phyloP scores from a whole-genome alignment of 192 early-diverging fungal species.

The Geranomyces michiganensis region DNA sequence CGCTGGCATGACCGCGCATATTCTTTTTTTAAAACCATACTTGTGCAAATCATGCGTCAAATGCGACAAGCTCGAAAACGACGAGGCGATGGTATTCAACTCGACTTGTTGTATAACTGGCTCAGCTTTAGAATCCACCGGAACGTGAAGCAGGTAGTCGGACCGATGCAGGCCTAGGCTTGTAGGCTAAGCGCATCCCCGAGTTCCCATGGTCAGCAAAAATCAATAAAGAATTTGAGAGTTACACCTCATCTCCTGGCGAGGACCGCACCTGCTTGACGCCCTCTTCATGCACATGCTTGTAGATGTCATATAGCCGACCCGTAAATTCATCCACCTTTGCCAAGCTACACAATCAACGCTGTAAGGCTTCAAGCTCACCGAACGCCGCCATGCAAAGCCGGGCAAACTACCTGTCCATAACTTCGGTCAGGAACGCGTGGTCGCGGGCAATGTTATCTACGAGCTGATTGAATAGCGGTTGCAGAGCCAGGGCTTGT shows the following conservation, averaged over 20 bases:
- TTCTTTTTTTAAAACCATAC: conserved; percentile 39
- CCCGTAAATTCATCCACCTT: conserved; percentile 84
- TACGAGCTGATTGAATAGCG: conserved; percentile 79
- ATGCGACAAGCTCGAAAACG: conserved; percentile 83
- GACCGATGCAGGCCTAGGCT: conserved; percentile 87
- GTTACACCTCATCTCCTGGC: background rate
- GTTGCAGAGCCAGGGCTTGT: conserved; percentile 74
- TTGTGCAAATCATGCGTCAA: conserved; percentile 76
- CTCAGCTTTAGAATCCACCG: conserved; percentile 44
- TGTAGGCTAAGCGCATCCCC: conserved; percentile 50
- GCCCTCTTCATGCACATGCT: conserved; percentile 60
- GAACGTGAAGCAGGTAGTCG: conserved; percentile 86
- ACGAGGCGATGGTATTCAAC: conserved; percentile 92
- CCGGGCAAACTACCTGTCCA: conserved; percentile 61
- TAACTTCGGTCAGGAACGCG: conserved; percentile 70
- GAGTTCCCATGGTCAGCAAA: too few species aligned
- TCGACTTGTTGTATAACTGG: conserved; percentile 87
- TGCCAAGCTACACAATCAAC: conserved; percentile 52
- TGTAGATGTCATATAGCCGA: conserved; percentile 77
- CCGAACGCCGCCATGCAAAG: too few species aligned
- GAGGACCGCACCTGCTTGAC: conserved; percentile 49
- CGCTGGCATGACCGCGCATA: background rate
- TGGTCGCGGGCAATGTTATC: conserved; percentile 77
- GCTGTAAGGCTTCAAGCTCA: too few species aligned
- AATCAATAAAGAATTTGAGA: background rate